Evolutionary conservation across 2,329 filamentous ascomycete genomes (phyloP), one percentile per base, ranked within the genome.

Genomic region (Xylaria digitata): DNA sequence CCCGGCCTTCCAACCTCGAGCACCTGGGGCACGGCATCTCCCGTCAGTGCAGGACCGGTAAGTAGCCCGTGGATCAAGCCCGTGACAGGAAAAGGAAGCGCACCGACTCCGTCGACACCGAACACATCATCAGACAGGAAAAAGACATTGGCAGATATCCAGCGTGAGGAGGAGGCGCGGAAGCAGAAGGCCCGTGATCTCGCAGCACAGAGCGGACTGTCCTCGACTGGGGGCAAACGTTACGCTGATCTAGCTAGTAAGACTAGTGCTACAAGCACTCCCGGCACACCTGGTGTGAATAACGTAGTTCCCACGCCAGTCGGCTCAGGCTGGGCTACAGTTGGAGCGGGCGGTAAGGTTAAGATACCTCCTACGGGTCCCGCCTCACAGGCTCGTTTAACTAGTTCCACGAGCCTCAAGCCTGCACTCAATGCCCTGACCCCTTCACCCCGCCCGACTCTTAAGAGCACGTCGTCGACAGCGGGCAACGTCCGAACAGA

Each of bases 191-290:
- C 89, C 1, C 83, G 80, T 71, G 83, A 87, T 54, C 73, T 79
- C 6, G 80, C 84, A 2, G 78, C 80, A 3, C 87, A 88, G 72
- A 79, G 83, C 30, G 76, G 79, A 26, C 78, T 83, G 11, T 80
- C 84, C 23, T 78, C 83, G 19, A 79, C 84, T 48, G 78, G 84
- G 9, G 91, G 92, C 45, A 98, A 98, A 83, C 92, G 95, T 63
- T 98, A 98, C 79, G 95, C 96, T 21, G 96, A 97, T 78, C 88
- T 99, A 32, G 96, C 96, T 6, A 89, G 93, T 78, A 97, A 97
- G 83, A 84, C 80, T 54, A 80, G 70, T 63, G 72, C 57, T 40
- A 74, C 65, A 42, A 74, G 73, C 23, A 42, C 84, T 34, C 80
- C 85, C 42, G 78, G 84, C 21, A 79, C 82, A 23, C 79, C 77